Percentiles rank a stretch among this genome's conserved stretches.
Evolutionary conservation across 495 filamentous ascomycete genomes (phyloP).

Genomic region (Aspergillus nanangensis): DNA sequence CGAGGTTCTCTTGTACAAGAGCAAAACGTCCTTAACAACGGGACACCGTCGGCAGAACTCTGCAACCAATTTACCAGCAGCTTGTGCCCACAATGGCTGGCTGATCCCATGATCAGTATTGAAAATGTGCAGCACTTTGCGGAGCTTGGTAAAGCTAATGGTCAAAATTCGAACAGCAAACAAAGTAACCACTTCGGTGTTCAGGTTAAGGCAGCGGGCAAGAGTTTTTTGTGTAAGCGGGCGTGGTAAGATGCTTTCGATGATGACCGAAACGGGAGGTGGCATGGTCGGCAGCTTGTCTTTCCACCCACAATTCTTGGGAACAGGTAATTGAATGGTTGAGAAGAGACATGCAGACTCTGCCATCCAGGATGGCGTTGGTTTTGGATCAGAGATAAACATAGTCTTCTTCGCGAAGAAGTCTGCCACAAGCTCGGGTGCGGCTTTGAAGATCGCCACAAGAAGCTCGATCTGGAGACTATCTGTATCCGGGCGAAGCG

Average conservation of each 20-base stretch:
- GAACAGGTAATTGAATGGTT: conserved; percentile 67
- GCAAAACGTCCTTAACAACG: conserved; percentile 68
- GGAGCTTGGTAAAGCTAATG: conserved; percentile 73
- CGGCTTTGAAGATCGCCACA: conserved; percentile 69
- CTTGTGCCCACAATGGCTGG: conserved; percentile 60
- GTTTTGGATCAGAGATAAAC: conserved; percentile 86
- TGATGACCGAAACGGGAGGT: conserved; percentile 66
- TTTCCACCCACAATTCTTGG: conserved; percentile 62
- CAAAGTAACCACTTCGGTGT: conserved; percentile 69
- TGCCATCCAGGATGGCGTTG: conserved; percentile 89
- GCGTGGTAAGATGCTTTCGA: conserved; percentile 84
- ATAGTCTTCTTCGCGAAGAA: conserved; percentile 77
- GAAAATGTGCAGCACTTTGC: conserved; percentile 43
- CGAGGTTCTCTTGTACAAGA: conserved; percentile 59
- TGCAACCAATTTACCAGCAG: conserved; percentile 56
- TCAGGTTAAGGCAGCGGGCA: conserved; percentile 71
- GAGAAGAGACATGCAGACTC: conserved; percentile 85
- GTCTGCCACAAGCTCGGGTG: conserved; percentile 78
- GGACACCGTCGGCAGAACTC: conserved; percentile 80
- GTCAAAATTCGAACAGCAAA: conserved; percentile 76
- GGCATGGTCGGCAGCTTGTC: conserved; percentile 51
- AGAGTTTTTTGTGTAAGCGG: conserved; percentile 74
- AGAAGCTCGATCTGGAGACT: conserved; percentile 76
- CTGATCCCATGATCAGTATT: conserved; percentile 30
- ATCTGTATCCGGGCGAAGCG: conserved; percentile 79